Percentiles rank a stretch among this genome's conserved stretches.
Conservation (phyloP, 495 filamentous ascomycete genomes). For the Niebla homalea region DNA sequence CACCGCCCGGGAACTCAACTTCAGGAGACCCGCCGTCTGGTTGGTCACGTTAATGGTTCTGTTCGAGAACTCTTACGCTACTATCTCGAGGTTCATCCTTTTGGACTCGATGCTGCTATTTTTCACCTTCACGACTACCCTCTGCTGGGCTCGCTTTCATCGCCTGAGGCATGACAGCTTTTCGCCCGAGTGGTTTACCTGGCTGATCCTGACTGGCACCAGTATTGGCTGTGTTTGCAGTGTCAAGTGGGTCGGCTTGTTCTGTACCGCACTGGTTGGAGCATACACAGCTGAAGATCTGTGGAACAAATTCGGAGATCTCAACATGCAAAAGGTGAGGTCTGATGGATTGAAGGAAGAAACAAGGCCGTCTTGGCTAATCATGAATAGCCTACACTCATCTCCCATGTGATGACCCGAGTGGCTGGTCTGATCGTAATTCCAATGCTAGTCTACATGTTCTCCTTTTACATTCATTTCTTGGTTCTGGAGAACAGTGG, state of each 20-base stretch:
- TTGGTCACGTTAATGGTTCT: slow-evolving; percentile 91
- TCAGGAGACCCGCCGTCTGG: slow-evolving; percentile 80
- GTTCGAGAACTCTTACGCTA: slow-evolving; percentile 97
- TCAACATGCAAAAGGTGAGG: slow-evolving; percentile 71
- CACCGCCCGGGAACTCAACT: slow-evolving; percentile 79
- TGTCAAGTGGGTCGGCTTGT: slow-evolving; percentile 95
- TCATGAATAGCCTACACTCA: slow-evolving; percentile 46
- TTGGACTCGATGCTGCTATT: slow-evolving; percentile 96
- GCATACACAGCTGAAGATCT: slow-evolving; percentile 93
- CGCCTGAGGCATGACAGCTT: slow-evolving; percentile 71
- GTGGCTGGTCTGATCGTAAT: slow-evolving; percentile 79
- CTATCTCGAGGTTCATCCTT: slow-evolving; percentile 94
- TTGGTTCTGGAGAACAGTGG: slow-evolving; percentile 85
- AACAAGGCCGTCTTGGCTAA: slow-evolving; percentile 5
- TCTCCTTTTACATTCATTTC: slow-evolving; percentile 91
- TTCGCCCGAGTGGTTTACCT: slow-evolving; percentile 76
- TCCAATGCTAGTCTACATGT: slow-evolving; percentile 77
- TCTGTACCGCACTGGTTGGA: slow-evolving; percentile 86
- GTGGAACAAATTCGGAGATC: slow-evolving; percentile 95
- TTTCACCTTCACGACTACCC: slow-evolving; percentile 90
- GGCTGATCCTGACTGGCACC: slow-evolving; percentile 81
- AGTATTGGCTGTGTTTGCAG: slow-evolving; percentile 97
- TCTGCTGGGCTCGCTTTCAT: slow-evolving; percentile 96
- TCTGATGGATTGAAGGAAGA: neutral
- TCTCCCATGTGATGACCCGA: slow-evolving; percentile 64